Percentiles rank a stretch among this genome's conserved stretches.
Conservation (phyloP, 1,284 basidiomycete genomes). For the Boletus mariae region DNA sequence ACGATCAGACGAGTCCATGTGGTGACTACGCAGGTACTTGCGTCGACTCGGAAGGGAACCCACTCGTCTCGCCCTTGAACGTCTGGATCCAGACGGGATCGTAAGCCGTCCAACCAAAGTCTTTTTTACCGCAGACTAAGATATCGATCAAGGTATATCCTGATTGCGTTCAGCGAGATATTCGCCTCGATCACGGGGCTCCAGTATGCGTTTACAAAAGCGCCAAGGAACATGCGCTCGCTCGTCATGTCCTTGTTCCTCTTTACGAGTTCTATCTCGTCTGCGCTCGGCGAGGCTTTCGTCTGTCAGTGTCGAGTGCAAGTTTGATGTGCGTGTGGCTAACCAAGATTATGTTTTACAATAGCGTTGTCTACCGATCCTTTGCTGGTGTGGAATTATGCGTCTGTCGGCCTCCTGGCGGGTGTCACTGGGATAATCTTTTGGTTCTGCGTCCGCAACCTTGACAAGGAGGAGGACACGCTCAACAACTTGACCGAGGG, state of each 20-base stretch:
- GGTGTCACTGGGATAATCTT: constrained; percentile 44
- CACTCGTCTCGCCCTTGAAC: constrained; percentile 55
- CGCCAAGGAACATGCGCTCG: constrained; percentile 77
- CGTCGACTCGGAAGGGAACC: constrained; percentile 39
- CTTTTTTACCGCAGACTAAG: background rate
- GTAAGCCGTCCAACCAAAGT: constrained; percentile 23
- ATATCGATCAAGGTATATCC: constrained; percentile 44
- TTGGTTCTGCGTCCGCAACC: constrained; percentile 56
- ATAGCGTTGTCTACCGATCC: constrained; percentile 50
- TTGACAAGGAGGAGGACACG: constrained; percentile 62
- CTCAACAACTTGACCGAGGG: constrained; percentile 51
- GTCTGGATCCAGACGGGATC: constrained; percentile 76
- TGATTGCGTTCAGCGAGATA: constrained; percentile 75
- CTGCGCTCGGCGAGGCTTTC: constrained; percentile 70
- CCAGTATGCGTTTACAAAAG: constrained; percentile 90
- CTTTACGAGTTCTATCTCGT: constrained; percentile 63
- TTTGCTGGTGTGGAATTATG: constrained; percentile 54
- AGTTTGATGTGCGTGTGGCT: constrained; percentile 23
- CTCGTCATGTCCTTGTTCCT: constrained; percentile 74
- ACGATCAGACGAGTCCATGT: constrained; percentile 56
- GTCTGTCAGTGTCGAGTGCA: constrained; percentile 39
- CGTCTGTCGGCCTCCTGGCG: constrained; percentile 42
- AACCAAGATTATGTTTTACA: constrained; percentile 24
- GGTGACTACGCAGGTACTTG: constrained; percentile 55
- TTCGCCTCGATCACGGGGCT: constrained; percentile 82